Evolutionary conservation across 2,329 filamentous ascomycete genomes (phyloP).

Genomic region (Colletotrichum endophyticum): DNA sequence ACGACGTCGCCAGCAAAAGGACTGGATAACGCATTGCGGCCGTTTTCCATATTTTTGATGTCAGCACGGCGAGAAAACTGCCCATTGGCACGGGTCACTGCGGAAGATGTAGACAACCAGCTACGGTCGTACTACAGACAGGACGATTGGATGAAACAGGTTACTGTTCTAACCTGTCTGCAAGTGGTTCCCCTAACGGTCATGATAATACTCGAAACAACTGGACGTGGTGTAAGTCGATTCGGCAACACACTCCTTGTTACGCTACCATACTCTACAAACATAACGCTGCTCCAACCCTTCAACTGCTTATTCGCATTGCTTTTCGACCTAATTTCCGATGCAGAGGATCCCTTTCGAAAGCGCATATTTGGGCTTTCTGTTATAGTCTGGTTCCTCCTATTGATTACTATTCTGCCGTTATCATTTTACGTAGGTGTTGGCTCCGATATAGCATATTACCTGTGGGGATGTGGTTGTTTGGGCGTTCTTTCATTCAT

Average conservation of each 20-base stretch:
- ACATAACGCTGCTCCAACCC: not conserved
- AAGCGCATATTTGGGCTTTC: rapidly evolving
- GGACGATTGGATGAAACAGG: not conserved
- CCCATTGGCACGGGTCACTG: too few relatives aligned
- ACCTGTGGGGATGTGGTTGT: too few relatives aligned
- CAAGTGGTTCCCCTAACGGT: not conserved
- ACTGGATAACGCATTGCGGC: too few relatives aligned
- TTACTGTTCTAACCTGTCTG: not conserved
- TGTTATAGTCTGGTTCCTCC: not conserved
- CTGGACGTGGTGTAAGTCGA: too few relatives aligned
- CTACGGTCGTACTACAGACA: not conserved
- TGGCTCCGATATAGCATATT: too few relatives aligned
- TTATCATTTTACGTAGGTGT: too few relatives aligned
- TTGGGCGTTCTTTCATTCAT: too few relatives aligned
- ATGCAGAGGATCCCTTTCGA: rapidly evolving
- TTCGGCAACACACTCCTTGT: not conserved
- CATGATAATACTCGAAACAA: too few relatives aligned
- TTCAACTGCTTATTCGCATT: not conserved
- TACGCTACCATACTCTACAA: rapidly evolving
- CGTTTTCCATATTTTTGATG: too few relatives aligned
- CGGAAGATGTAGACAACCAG: not conserved
- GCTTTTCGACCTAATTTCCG: not conserved
- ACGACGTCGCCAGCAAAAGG: too few relatives aligned
- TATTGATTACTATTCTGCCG: rapidly evolving
- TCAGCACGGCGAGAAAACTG: too few relatives aligned